These are phyloP conservation scores for Oryza punctata DNA, from an alignment of 176 grass and related monocot genomes.

Conservation along the genomic window DNA sequence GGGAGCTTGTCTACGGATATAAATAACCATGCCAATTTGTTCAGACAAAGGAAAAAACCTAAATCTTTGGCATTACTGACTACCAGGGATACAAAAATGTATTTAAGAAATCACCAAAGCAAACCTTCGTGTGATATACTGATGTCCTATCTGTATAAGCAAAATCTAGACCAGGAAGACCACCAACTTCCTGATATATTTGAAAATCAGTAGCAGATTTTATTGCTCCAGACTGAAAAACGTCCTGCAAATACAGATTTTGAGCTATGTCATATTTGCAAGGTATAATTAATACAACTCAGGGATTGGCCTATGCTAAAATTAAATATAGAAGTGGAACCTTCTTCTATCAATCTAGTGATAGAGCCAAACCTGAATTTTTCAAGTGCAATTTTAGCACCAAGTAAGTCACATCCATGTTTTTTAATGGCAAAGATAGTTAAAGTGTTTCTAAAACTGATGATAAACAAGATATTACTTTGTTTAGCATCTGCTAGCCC, in stretches of 20 bases:
- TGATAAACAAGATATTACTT: background rate
- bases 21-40: background rate
- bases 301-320: conserved; percentile 16
- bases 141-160: conserved; percentile 89
- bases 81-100: background rate
- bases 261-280: conserved; percentile 12
- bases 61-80: conserved; percentile 19
- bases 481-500: conserved; percentile 6
- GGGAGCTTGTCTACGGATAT: background rate
- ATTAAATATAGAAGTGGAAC: conserved; percentile 26
- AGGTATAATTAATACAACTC: background rate
- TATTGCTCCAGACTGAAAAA: conserved; percentile 89
- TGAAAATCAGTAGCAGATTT: conserved; percentile 98
- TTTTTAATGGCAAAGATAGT: conserved; percentile 3
- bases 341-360: conserved; percentile 6
- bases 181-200: conserved; percentile 92
- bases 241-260: conserved; percentile 63
- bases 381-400: conserved; percentile 18
- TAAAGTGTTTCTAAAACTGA: conserved; percentile 7
- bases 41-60: background rate
- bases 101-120: conserved; percentile 16
- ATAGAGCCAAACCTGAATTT: background rate
- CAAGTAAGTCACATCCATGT: conserved; percentile 4
- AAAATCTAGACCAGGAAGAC: conserved; percentile 96
- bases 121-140: conserved; percentile 98